A percentile compares a stretch with the other conserved stretches of the same genome.
These are phyloP conservation scores for Globisporangium paroecandrum DNA, from an alignment of 352 stramenopile genomes.

Conservation along the genomic window DNA sequence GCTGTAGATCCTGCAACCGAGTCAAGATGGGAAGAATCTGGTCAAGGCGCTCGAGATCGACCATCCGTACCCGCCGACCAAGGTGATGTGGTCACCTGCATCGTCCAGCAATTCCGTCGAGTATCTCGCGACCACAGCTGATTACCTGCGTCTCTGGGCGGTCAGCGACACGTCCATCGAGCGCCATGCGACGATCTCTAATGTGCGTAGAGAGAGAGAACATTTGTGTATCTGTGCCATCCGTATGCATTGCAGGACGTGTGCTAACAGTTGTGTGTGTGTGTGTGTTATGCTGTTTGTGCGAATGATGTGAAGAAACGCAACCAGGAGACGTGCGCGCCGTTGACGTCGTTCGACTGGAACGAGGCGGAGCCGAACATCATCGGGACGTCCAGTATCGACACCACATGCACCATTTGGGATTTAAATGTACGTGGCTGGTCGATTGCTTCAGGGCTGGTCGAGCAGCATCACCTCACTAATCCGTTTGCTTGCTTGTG, in stretches of 20 bases:
- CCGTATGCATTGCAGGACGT: neutral
- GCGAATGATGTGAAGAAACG: conserved; percentile 26
- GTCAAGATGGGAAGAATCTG: conserved; percentile 44
- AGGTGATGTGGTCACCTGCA: conserved; percentile 84
- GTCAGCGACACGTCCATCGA: conserved; percentile 74
- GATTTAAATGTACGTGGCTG: conserved; percentile 88
- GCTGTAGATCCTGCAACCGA: conserved; percentile 60
- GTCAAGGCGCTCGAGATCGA: conserved; percentile 70
- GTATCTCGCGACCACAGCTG: conserved; percentile 75
- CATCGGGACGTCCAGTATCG: conserved; percentile 95
- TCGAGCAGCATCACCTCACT: no score
- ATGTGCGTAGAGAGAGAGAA: conserved; percentile 27
- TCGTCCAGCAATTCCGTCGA: conserved; percentile 47
- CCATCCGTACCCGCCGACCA: conserved; percentile 84
- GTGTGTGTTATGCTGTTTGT: neutral
- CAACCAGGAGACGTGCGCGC: conserved; percentile 93
- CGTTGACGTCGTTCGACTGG: conserved; percentile 98
- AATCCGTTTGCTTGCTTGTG: no score
- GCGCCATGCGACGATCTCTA: conserved; percentile 66
- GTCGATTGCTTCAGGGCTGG: no score
- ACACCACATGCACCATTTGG: conserved; percentile 99
- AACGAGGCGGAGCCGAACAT: conserved; percentile 95
- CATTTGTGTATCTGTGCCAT: neutral
- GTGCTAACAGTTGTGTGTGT: conserved; percentile 9
- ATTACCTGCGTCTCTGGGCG: conserved; percentile 83